A percentile compares a stretch with the other conserved stretches of the same genome.
phyloP scores from a whole-genome alignment of 192 early-diverging fungal species.

The Thoreauomyces humboldtii region DNA sequence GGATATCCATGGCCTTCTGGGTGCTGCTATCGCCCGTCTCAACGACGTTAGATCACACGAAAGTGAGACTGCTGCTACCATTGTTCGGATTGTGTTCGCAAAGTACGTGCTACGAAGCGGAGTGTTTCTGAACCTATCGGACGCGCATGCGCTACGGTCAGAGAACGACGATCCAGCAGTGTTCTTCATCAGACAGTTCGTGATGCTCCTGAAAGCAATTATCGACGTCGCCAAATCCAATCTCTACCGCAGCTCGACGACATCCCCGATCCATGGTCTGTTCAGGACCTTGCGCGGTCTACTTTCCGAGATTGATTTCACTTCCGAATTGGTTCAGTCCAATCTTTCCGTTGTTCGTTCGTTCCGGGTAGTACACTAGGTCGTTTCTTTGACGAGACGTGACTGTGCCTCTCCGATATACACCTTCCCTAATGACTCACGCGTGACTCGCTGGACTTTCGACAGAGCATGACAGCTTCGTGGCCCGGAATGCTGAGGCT shows the following conservation, averaged over 20 bases:
- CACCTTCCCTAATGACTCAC: too few relatives aligned
- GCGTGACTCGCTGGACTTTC: too few relatives aligned
- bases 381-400: too few relatives aligned
- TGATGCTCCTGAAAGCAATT: constrained; percentile 50
- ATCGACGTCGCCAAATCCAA: constrained; percentile 42
- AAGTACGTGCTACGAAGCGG: constrained; percentile 61
- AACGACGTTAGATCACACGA: constrained; percentile 63
- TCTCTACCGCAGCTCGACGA: constrained; percentile 48
- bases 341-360: too few relatives aligned
- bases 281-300: constrained; percentile 55
- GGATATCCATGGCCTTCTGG: constrained; percentile 51
- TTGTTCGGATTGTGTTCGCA: constrained; percentile 73
- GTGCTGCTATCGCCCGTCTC: constrained; percentile 47
- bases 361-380: too few relatives aligned
- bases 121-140: background rate
- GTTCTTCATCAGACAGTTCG: constrained; percentile 50
- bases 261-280: constrained; percentile 56
- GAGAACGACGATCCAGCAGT: background rate
- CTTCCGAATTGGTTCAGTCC: background rate
- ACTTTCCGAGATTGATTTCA: constrained; percentile 26
- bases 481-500: too few relatives aligned
- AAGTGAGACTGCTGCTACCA: constrained; percentile 79
- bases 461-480: too few relatives aligned
- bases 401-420: too few relatives aligned
- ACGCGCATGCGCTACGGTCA: too few relatives aligned